A percentile compares a stretch with the other conserved stretches of the same genome.
Evolutionary conservation across 2,329 filamentous ascomycete species (phyloP).

Genomic region (Aureobasidium sp.): DNA sequence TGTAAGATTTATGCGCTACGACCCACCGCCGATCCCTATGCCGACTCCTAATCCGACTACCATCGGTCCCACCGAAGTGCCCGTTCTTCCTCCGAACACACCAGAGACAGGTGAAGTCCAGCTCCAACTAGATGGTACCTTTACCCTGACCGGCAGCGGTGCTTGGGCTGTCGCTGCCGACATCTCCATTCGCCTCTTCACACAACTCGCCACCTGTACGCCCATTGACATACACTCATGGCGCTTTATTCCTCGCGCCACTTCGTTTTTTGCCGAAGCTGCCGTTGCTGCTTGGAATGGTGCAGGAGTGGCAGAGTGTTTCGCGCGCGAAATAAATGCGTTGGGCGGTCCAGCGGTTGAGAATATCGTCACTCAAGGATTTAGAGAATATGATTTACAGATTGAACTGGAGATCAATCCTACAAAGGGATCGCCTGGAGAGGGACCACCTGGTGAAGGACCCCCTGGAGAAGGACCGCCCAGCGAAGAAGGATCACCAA

Average conservation of each 20-base stretch:
- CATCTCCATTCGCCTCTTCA: neutral
- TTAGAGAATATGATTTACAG: neutral
- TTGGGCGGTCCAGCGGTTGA: neutral
- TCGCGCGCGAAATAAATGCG: neutral
- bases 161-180: neutral
- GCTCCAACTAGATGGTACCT: neutral
- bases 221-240: neutral
- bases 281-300: neutral
- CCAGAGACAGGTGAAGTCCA: neutral
- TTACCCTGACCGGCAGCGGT: neutral
- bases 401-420: neutral
- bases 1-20: neutral
- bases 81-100: neutral
- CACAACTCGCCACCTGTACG: neutral
- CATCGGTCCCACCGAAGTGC: neutral
- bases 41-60: neutral
- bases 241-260: neutral
- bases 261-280: neutral
- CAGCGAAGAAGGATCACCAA: no score
- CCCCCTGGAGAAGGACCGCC: no score
- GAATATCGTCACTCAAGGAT: neutral
- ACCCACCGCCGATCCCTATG: neutral
- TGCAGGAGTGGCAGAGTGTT: neutral
- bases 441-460: neutral
- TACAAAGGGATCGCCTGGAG: neutral